A percentile compares a stretch with the other conserved stretches of the same genome.
Evolutionary conservation across 1,284 basidiomycete genomes (phyloP).

Genomic region (Takashimella koratensis): DNA sequence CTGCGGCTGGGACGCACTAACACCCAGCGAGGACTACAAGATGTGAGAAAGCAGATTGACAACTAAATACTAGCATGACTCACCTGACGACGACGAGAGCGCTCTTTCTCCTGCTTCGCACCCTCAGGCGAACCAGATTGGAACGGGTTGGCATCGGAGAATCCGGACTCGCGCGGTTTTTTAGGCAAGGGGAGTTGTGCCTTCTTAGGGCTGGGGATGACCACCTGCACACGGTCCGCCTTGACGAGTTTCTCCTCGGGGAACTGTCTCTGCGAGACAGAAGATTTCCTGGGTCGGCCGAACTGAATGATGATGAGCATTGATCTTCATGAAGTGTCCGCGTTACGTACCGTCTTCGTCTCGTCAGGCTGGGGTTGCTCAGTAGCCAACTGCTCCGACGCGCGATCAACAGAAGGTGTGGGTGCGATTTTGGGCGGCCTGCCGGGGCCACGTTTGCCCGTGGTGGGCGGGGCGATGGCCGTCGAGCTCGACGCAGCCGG

Average conservation of each 20-base stretch:
- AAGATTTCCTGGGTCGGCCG: too few species aligned
- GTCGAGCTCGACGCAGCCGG: background rate
- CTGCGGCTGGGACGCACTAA: conserved; percentile 10
- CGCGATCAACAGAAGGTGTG: background rate
- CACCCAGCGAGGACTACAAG: conserved; percentile 22
- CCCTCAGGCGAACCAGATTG: conserved; percentile 52
- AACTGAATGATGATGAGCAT: too few species aligned
- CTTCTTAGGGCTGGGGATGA: conserved; percentile 1
- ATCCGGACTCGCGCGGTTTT: conserved; percentile 41
- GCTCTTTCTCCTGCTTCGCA: conserved; percentile 40
- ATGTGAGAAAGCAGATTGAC: conserved; percentile 2
- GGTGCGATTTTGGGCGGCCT: background rate
- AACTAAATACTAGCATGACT: conserved; percentile 1
- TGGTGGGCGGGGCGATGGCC: background rate
- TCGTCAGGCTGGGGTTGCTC: too few species aligned
- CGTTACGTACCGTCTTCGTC: too few species aligned
- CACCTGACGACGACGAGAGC: conserved; percentile 41
- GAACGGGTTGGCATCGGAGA: conserved; percentile 56
- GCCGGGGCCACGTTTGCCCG: background rate
- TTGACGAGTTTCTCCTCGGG: too few species aligned
- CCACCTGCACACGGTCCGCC: too few species aligned
- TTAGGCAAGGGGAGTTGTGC: conserved; percentile 9
- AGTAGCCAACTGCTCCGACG: too few species aligned
- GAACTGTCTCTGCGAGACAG: too few species aligned
- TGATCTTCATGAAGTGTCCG: too few species aligned